Evolutionary conservation across 805 yeast species (phyloP).

Genomic region (Diddensiella transvaalensis): DNA sequence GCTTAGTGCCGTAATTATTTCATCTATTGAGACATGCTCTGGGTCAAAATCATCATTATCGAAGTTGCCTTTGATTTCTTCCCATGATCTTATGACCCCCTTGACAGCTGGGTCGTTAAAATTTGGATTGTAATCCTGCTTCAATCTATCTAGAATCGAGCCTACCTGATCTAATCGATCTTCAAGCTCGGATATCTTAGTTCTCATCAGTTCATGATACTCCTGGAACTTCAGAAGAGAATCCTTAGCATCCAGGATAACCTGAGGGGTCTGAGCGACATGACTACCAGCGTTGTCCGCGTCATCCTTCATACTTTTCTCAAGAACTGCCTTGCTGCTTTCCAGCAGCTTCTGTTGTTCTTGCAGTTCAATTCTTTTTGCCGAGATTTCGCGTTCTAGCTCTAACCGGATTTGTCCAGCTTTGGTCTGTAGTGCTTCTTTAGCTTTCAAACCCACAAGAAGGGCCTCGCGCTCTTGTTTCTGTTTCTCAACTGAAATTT

Average conservation of each 20-base stretch:
- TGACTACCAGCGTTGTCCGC: not conserved
- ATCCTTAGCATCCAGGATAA: conserved; percentile 14
- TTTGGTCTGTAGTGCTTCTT: conserved; percentile 31
- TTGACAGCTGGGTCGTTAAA: conserved; percentile 87
- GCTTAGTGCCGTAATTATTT: conserved; percentile 8
- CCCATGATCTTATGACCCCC: conserved; percentile 51
- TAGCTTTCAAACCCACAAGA: conserved; percentile 37
- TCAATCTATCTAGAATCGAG: conserved; percentile 46
- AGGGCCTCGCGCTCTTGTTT: conserved; percentile 24
- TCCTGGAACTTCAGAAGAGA: not conserved
- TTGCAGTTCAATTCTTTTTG: conserved; percentile 26
- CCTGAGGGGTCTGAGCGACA: conserved; percentile 11
- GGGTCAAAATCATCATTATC: not conserved
- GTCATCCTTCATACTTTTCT: conserved; percentile 26
- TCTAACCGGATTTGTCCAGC: conserved; percentile 27
- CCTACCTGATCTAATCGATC: conserved; percentile 10
- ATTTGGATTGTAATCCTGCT: conserved; percentile 68
- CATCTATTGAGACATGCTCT: not conserved
- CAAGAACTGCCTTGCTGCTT: conserved; percentile 32
- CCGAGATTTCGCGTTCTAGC: conserved; percentile 21
- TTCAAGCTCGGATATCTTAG: not conserved
- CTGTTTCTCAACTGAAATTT: conserved; percentile 34
- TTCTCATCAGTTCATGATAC: conserved; percentile 1
- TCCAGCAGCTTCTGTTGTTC: conserved; percentile 17
- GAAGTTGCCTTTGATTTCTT: conserved; percentile 30